Evolutionary conservation across 2,329 filamentous ascomycete species (phyloP).

Genomic region (Paecilomyces formosus): DNA sequence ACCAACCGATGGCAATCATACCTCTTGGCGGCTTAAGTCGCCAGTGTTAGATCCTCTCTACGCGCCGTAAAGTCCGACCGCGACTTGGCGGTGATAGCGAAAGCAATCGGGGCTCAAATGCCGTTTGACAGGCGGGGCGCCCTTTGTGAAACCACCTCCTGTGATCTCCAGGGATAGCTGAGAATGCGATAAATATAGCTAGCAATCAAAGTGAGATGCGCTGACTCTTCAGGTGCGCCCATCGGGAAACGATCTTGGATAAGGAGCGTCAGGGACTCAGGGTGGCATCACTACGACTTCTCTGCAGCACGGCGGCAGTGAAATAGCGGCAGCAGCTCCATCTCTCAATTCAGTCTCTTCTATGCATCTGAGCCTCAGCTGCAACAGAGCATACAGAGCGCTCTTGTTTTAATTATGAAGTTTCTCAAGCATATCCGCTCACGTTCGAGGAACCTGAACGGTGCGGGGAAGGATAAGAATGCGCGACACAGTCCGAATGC

Average conservation of each 20-base stretch:
- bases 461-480: not conserved
- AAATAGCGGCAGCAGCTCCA: not conserved
- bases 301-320: not conserved
- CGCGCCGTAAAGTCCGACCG: not conserved
- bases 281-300: not conserved
- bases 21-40: not conserved
- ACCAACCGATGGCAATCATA: not conserved
- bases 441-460: not conserved
- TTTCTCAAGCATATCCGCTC: not conserved
- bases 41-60: not conserved
- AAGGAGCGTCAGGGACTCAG: not conserved
- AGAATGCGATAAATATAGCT: not conserved
- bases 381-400: not conserved
- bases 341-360: not conserved
- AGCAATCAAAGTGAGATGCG: not conserved
- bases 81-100: not conserved
- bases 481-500: not conserved
- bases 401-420: not conserved
- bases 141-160: not conserved
- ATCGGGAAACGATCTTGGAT: not conserved
- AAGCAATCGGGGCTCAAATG: not conserved
- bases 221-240: not conserved
- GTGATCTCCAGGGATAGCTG: not conserved
- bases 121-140: not conserved
- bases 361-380: not conserved